A percentile compares a stretch with the other conserved stretches of the same genome.
These are phyloP conservation scores for Kernera saxatilis DNA, from an alignment of 345 rosid genomes.

Conservation along the genomic window DNA sequence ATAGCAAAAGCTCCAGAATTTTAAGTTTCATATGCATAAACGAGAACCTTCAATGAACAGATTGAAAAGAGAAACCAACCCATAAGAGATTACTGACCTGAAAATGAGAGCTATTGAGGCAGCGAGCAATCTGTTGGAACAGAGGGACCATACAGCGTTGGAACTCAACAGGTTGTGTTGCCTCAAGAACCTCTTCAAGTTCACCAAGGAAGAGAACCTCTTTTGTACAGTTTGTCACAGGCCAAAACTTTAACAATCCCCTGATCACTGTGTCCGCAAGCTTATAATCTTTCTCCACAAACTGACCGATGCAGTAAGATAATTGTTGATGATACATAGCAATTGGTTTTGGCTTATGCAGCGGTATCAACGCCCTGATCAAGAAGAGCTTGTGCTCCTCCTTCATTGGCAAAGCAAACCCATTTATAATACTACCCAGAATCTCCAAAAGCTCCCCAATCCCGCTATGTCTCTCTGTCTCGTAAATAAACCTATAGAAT, in stretches of 20 bases:
- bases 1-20: not conserved
- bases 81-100: slow-evolving; percentile 44
- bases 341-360: slow-evolving; percentile 78
- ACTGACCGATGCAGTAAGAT: slow-evolving; percentile 77
- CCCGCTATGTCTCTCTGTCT: slow-evolving; percentile 82
- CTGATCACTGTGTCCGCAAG: slow-evolving; percentile 76
- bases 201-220: slow-evolving; percentile 90
- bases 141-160: slow-evolving; percentile 82
- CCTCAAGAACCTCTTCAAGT: slow-evolving; percentile 92
- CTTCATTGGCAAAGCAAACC: slow-evolving; percentile 93
- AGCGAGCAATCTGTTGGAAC: slow-evolving; percentile 73
- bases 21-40: not conserved
- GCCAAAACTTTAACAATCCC: slow-evolving; percentile 89
- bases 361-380: slow-evolving; percentile 79
- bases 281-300: slow-evolving; percentile 92
- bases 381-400: slow-evolving; percentile 89
- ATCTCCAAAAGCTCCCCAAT: slow-evolving; percentile 82
- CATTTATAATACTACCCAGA: slow-evolving; percentile 84
- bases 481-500: slow-evolving; percentile 79
- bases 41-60: not conserved
- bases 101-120: slow-evolving; percentile 84
- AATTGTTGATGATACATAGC: slow-evolving; percentile 73
- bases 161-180: slow-evolving; percentile 77
- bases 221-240: slow-evolving; percentile 75
- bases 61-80: not conserved